Evolutionary conservation across 768 basidiomycete genomes (phyloP), one percentile per base, ranked within the genome.

Genomic region (Strobilomyces echinocephalus): DNA sequence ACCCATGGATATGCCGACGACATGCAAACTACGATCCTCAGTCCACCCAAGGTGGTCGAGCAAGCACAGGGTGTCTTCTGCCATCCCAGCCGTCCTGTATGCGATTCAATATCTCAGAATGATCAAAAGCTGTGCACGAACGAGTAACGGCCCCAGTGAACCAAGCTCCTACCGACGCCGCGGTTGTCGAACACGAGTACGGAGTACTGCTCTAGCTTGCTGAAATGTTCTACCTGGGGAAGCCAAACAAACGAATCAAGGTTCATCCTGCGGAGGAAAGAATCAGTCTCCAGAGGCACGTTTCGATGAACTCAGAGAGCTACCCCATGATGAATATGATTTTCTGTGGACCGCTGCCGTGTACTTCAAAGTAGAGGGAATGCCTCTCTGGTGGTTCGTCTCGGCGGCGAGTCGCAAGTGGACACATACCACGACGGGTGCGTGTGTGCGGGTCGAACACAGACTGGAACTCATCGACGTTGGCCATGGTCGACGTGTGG

Each of bases 181-280:
- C 91, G 79, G 65, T 93, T 91, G 68, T 92, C 91, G 63, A 92
- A 91, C 4, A 89, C 87, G 3, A 92, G 73, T 15, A 80, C 71
- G 1, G 81, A 76, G 60, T 85, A 86, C 33, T 80, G 72, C 14
- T 73, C 68, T 14, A 76, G 67, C n/a, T 63, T 68, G 9, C 77
- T 74, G 60, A 92, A 90, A 63, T 85, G 74, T 5, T 76, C 66
- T 2, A 91, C 84, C 64, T 91, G 88, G 0, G 71, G 62, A 0
- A 66, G 63, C 89, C 87, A 90, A 1, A 75, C 75, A 61, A 84
- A 87, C 4, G 76, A 81, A 57, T 72, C 82, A 50, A 76, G 74
- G 65, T 85, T 88, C 55, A 91, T 59, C 3, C 84, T 85, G 26
- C 5, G 10, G 12, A 39, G 1, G 56, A 58, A 6, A 67, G 1